A percentile compares a stretch with the other conserved stretches of the same genome.
Evolutionary conservation across 2,329 filamentous ascomycete species (phyloP).

Genomic region (Cadophora malorum): DNA sequence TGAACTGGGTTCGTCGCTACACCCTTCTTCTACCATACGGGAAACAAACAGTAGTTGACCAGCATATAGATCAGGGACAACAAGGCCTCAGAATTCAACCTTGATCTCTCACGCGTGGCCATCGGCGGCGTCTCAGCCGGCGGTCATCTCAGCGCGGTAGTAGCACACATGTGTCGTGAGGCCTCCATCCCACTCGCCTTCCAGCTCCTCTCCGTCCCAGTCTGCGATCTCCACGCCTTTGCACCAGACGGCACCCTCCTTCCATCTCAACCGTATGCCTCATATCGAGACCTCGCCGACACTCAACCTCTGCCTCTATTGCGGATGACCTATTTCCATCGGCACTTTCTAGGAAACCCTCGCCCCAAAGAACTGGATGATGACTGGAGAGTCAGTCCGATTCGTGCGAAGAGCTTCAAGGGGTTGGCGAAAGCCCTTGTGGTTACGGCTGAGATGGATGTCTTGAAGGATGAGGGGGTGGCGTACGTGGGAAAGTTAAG

Average conservation of each 20-base stretch:
- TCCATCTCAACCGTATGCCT: slow-evolving; percentile 25
- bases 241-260: slow-evolving; percentile 14
- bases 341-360: slow-evolving; percentile 29
- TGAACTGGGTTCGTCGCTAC: slow-evolving; percentile 48
- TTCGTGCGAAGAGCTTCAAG: slow-evolving; percentile 42
- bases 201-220: slow-evolving; percentile 33
- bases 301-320: slow-evolving; percentile 30
- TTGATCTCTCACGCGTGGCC: slow-evolving; percentile 30
- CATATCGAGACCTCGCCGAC: slow-evolving; percentile 33
- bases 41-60: background rate
- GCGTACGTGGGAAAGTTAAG: slow-evolving; percentile 34
- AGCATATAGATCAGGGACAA: slow-evolving; percentile 19
- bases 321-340: slow-evolving; percentile 33
- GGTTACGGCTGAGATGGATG: slow-evolving; percentile 47
- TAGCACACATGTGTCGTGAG: slow-evolving; percentile 34
- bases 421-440: slow-evolving; percentile 44
- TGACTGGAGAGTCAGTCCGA: slow-evolving; percentile 33
- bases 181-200: slow-evolving; percentile 31
- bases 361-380: slow-evolving; percentile 17
- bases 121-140: slow-evolving; percentile 36
- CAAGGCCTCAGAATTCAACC: slow-evolving; percentile 35
- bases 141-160: slow-evolving; percentile 32
- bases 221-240: slow-evolving; percentile 31
- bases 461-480: slow-evolving; percentile 47
- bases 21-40: background rate